Percentiles rank a stretch among this genome's conserved stretches.
phyloP scores from a whole-genome alignment of 441 rosid genomes.

The Croton laevigatus region DNA sequence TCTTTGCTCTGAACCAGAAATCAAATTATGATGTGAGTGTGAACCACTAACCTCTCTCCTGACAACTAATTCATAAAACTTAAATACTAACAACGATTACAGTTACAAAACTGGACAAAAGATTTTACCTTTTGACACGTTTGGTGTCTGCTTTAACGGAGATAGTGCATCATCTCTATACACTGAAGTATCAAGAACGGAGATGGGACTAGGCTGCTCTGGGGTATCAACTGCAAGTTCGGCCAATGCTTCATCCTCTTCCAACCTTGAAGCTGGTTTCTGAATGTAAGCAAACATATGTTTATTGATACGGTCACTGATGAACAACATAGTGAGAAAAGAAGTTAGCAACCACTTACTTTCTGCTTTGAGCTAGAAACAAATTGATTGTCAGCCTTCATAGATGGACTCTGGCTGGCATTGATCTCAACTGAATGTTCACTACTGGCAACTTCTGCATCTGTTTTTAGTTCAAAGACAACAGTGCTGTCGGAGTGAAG shows the following conservation, averaged over 20 bases:
- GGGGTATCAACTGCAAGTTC: slow-evolving; percentile 45
- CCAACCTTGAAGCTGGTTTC: slow-evolving; percentile 42
- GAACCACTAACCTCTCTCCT: not conserved
- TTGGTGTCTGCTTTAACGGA: slow-evolving; percentile 49
- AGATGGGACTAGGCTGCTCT: slow-evolving; percentile 87
- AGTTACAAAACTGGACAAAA: not conserved
- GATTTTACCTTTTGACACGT: slow-evolving; percentile 40
- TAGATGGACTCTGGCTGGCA: slow-evolving; percentile 34
- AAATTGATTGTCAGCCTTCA: slow-evolving; percentile 30
- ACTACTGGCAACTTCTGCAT: slow-evolving; percentile 39
- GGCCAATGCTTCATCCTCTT: slow-evolving; percentile 45
- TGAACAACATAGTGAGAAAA: slow-evolving; percentile 10
- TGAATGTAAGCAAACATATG: slow-evolving; percentile 28
- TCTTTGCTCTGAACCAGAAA: not conserved
- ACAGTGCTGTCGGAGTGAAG: slow-evolving; percentile 50
- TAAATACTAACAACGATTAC: not conserved
- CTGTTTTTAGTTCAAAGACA: slow-evolving; percentile 36
- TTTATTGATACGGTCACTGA: not conserved
- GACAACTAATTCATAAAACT: not conserved
- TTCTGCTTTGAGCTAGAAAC: slow-evolving; percentile 41
- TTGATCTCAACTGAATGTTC: slow-evolving; percentile 30
- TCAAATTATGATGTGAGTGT: not conserved
- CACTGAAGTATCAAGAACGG: slow-evolving; percentile 65
- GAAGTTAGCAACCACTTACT: slow-evolving; percentile 37
- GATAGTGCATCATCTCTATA: slow-evolving; percentile 56